phyloP scores from a whole-genome alignment of 441 rosid genomes.

The Croton laevigatus region DNA sequence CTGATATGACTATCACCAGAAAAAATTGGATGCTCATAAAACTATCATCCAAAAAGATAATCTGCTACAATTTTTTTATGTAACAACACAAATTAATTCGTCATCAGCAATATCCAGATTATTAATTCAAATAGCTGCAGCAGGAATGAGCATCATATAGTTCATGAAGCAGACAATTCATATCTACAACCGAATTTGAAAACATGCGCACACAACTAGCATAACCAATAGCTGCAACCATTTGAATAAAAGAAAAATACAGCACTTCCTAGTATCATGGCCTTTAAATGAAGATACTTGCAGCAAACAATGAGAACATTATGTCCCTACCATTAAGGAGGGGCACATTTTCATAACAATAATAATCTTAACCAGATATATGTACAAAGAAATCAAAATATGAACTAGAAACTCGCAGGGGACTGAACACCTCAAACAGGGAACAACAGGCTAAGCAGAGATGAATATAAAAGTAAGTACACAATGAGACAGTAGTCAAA shows the following conservation, averaged over 20 bases:
- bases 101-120: not conserved
- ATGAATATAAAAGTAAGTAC: not conserved
- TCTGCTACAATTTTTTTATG: not conserved
- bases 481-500: not conserved
- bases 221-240: not conserved
- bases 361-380: not conserved
- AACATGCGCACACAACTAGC: not conserved
- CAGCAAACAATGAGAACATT: not conserved
- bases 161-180: not conserved
- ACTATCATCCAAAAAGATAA: not conserved
- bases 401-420: not conserved
- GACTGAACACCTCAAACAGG: slow-evolving; percentile 9
- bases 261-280: not conserved
- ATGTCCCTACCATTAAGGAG: not conserved
- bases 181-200: not conserved
- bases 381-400: not conserved
- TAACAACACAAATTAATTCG: not conserved
- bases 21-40: not conserved
- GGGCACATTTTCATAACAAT: not conserved
- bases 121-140: not conserved
- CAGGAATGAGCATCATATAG: not conserved
- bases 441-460: not conserved
- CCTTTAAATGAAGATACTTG: not conserved
- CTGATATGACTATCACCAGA: not conserved
- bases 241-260: not conserved